phyloP scores from a whole-genome alignment of 139 green algal species.

The Chlorella sp. region DNA sequence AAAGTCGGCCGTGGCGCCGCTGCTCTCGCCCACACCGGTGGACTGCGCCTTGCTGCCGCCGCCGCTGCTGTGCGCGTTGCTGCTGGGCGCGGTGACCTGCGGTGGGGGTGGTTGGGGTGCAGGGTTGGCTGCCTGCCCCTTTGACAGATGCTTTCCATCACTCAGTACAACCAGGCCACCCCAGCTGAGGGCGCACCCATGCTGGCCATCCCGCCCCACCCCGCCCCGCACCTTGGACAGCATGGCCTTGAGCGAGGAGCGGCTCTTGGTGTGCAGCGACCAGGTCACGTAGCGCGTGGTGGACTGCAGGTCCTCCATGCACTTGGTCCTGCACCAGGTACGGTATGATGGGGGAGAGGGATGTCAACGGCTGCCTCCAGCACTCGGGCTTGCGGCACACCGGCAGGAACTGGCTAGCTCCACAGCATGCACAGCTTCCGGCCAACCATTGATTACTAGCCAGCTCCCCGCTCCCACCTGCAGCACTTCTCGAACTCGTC shows the following conservation, averaged over 20 bases:
- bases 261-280: constrained; percentile 89
- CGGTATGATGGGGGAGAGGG: not conserved
- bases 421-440: not conserved
- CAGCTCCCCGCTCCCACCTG: not conserved
- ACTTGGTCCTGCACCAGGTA: constrained; percentile 59
- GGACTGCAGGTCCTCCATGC: constrained; percentile 88
- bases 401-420: not conserved
- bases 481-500: constrained; percentile 71
- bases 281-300: constrained; percentile 95
- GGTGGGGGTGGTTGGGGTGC: too few relatives aligned
- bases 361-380: not conserved
- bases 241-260: constrained; percentile 70
- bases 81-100: not conserved
- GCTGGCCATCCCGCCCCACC: too few relatives aligned
- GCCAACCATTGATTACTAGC: not conserved
- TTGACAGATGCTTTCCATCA: too few relatives aligned
- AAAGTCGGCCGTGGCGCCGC: constrained; percentile 49
- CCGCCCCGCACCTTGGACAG: constrained; percentile 38
- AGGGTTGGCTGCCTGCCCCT: too few relatives aligned
- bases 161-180: too few relatives aligned
- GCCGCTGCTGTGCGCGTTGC: not conserved
- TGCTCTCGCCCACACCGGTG: not conserved
- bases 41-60: not conserved
- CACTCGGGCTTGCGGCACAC: not conserved
- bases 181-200: too few relatives aligned